Evolutionary conservation across 2,329 filamentous ascomycete species (phyloP).

Genomic region (Trichoderma harzianum): DNA sequence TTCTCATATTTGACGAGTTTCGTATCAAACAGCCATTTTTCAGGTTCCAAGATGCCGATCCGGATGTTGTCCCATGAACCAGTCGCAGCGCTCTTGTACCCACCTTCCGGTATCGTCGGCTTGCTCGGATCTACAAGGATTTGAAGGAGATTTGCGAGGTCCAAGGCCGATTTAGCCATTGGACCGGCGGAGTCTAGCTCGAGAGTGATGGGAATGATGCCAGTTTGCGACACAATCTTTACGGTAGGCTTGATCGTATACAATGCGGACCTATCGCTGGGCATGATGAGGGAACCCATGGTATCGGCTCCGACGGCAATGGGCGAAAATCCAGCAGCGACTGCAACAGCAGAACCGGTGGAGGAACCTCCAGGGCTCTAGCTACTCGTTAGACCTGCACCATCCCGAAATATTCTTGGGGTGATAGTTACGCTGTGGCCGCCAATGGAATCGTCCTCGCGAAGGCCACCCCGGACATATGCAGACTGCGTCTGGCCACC

Average conservation of each 20-base stretch:
- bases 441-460: not conserved
- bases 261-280: not conserved
- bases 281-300: not conserved
- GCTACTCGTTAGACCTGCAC: not conserved
- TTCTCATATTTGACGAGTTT: not conserved
- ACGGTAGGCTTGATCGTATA: not conserved
- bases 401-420: not conserved
- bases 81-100: not conserved
- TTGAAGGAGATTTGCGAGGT: not conserved
- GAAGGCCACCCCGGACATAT: not conserved
- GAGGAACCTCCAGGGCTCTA: not conserved
- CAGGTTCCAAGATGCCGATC: not conserved
- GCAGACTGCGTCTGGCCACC: not conserved
- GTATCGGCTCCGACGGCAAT: not conserved
- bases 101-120: not conserved
- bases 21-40: not conserved
- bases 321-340: not conserved
- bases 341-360: not conserved
- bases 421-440: not conserved
- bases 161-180: not conserved
- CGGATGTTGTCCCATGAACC: not conserved
- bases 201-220: not conserved
- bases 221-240: not conserved
- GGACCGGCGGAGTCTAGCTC: not conserved
- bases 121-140: not conserved